Conservation (phyloP, 768 basidiomycete genomes). For the Boletus insuetus region DNA sequence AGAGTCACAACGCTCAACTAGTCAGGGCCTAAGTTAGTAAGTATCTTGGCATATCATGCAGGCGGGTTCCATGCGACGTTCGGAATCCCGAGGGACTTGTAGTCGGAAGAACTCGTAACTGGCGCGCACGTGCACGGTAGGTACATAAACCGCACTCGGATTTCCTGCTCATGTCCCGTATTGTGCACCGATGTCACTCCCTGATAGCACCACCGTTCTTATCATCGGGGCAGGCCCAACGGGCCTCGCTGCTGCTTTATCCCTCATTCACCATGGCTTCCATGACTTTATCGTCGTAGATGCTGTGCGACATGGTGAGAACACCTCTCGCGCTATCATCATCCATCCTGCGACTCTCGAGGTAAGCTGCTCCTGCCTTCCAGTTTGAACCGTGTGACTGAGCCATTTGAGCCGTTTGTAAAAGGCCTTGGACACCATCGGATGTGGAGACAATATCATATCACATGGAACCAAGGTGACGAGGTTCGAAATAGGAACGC, state of each 20-base stretch:
- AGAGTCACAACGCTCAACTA: too few species aligned
- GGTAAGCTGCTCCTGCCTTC: slow-evolving; percentile 24
- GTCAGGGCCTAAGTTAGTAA: too few species aligned
- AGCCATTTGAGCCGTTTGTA: too few species aligned
- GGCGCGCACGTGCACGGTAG: too few species aligned
- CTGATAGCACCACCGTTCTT: slow-evolving; percentile 39
- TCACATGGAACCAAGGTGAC: slow-evolving; percentile 34
- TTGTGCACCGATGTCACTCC: slow-evolving; percentile 21
- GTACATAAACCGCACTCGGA: too few species aligned
- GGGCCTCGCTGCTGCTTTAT: slow-evolving; percentile 46
- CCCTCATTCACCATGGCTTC: slow-evolving; percentile 41
- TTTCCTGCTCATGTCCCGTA: too few species aligned
- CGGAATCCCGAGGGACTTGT: too few species aligned
- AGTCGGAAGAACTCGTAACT: too few species aligned
- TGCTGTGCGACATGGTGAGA: slow-evolving; percentile 27
- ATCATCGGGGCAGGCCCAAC: slow-evolving; percentile 51
- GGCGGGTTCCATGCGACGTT: too few species aligned
- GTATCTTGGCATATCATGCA: too few species aligned
- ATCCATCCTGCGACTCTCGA: slow-evolving; percentile 55
- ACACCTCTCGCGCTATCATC: slow-evolving; percentile 42
- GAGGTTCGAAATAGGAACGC: slow-evolving; percentile 28
- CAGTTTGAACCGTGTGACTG: slow-evolving; percentile 31
- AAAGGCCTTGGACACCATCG: slow-evolving; percentile 45
- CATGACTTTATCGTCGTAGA: slow-evolving; percentile 45
- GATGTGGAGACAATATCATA: slow-evolving; percentile 38